Evolutionary conservation across 108 stramenopile genomes (phyloP), one percentile per base, ranked within the genome.

Genomic region (Fistulifera pelliculosa): DNA sequence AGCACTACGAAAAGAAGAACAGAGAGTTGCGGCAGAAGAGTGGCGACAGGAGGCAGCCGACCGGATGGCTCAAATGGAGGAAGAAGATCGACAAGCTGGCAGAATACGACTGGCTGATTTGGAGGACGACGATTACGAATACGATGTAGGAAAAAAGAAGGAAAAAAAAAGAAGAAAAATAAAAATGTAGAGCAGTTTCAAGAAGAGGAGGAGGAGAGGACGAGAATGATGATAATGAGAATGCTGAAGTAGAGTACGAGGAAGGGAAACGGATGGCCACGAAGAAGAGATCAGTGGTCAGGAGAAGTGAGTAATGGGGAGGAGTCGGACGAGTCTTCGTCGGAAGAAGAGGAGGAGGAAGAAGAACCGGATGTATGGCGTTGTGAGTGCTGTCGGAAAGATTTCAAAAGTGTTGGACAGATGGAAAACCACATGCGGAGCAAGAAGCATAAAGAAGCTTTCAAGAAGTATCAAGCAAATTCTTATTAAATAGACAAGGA

Each of bases 341-440:
- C 4, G 22, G 61, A 60, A 22, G 58, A 67, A 13, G 58, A 65
- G 28, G 68, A 68, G 13, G 76, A 79, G 52, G 66, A 68, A n/a
- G 81, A 80, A 27, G 79, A 85, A 60, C 85, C 89, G 12, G 83
- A 85, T 42, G 54, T 77, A 26, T 87, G 83, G 83, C 62, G 81
- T 45, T 91, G 90, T 38, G 90, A 85, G 49, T 75, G 75, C 60
- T 89, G 87, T 50, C 61, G 69, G 39, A 93, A 93, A 44, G 82
- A 80, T 38, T 93, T 93, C 62, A 89, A 93, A 52, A 84, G 82
- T 22, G 79, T 79, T 49, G 81, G 70, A 18, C 92, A 93, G 60
- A 75, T 87, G 61, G 72, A 87, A 27, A 93, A 87, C 69, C 92
- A 93, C 55, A 63, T 78, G 54, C 84, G 79, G 55, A 85, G 83